Evolutionary conservation across 208 protist species (phyloP).

Genomic region (Acanthamoeba comandoni): DNA sequence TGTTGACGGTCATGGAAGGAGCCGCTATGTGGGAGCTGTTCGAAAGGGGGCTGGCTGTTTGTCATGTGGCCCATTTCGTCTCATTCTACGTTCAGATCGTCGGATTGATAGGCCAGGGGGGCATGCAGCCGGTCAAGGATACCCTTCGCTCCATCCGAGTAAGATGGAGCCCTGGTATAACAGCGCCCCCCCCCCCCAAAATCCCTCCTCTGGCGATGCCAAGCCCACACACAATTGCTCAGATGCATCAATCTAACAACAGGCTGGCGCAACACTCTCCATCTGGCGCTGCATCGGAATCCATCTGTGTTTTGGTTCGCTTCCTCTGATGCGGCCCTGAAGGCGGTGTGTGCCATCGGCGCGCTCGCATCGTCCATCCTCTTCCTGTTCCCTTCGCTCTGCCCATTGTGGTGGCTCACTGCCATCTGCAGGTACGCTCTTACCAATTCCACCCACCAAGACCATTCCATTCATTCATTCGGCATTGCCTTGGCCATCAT

Average conservation of each 20-base stretch:
- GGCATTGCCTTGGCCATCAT: no score
- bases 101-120: background rate
- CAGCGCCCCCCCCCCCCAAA: background rate
- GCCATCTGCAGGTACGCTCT: conserved; percentile 19
- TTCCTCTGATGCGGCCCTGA: background rate
- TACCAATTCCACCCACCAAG: no score
- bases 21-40: conserved; percentile 48
- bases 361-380: background rate
- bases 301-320: conserved; percentile 17
- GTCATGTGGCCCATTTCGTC: conserved; percentile 19
- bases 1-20: background rate
- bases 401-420: conserved; percentile 19
- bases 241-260: no score
- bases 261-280: conserved; percentile 20
- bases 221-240: no score
- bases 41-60: conserved; percentile 21
- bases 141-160: conserved; percentile 36
- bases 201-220: no score
- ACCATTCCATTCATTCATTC: no score
- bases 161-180: conserved; percentile 14
- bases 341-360: conserved; percentile 9
- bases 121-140: conserved; percentile 17
- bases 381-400: background rate
- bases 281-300: conserved; percentile 15
- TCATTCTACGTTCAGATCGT: conserved; percentile 21